phyloP scores from a whole-genome alignment of 148 eudicot genomes.

The Selenicereus undatus region DNA sequence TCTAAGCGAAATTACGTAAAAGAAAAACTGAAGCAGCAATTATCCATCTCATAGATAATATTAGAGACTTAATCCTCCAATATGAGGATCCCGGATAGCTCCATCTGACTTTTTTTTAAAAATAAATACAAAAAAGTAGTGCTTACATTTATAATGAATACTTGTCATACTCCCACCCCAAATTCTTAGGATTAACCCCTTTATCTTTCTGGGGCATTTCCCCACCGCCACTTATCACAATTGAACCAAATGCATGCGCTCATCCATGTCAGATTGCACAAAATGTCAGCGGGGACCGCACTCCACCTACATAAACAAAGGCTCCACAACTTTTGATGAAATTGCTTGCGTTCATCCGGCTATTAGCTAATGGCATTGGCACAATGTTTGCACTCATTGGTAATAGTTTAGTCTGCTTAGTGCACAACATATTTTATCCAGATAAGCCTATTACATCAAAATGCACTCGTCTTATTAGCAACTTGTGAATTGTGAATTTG shows the following conservation, averaged over 20 bases:
- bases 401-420: background rate
- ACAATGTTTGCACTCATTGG: slow-evolving; percentile 24
- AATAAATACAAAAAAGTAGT: background rate
- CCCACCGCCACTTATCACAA: slow-evolving; percentile 3
- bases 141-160: background rate
- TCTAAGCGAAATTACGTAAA: background rate
- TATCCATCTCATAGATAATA: background rate
- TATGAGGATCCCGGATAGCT: background rate
- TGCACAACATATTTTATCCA: slow-evolving; percentile 17
- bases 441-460: slow-evolving; percentile 22
- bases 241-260: background rate
- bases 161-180: slow-evolving; percentile 14
- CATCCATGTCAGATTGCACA: slow-evolving; percentile 27
- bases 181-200: slow-evolving; percentile 12
- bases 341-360: slow-evolving; percentile 21
- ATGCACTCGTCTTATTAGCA: slow-evolving; percentile 29
- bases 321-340: slow-evolving; percentile 8
- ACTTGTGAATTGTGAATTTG: background rate
- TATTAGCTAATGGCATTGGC: slow-evolving; percentile 24
- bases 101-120: background rate
- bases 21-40: background rate
- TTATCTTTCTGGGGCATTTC: background rate
- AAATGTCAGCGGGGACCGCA: slow-evolving; percentile 13
- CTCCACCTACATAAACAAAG: slow-evolving; percentile 15
- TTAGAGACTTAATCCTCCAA: background rate